Base-by-base conservation (phyloP, 257 asterid species). In the Eustoma russellianum region DNA sequence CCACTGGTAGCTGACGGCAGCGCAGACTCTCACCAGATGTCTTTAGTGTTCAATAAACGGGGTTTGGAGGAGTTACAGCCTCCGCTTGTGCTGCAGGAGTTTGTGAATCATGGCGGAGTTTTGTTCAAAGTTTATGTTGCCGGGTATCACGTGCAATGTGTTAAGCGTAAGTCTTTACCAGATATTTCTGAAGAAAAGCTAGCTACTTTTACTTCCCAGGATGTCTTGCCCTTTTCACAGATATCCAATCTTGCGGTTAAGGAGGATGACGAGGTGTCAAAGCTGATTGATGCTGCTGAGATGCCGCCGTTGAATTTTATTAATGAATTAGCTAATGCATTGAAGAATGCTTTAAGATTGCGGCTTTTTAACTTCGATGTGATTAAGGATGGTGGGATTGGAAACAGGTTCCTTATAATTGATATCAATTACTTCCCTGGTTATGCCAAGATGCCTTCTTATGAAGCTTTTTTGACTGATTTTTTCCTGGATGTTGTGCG, bases 351-450 rank as follows among this genome's bases (percentile, higher is more conserved):
- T 47, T 52, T 88, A 74, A 66, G 68, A 34, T 73, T 88, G 81
- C 74, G 77, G 67, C 94, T 85, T 17, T 85, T 85, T 61, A 85
- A 85, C 75, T 85, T 85, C 48, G 97, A 88, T 70, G 71, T 88
- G 85, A 85, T 88, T 40, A 77, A 83, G 64, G 94, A 80, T 34
- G 62, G 63, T 61, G 62, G 71, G 45, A 69, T 16, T 38, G 77
- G 58, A 28, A 83, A 76, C 24, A 60, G 84, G 13, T 85, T 77
- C 74, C 87, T 83, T 24, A 74, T 85, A 13, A 83, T 88, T 19
- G 97, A 88, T 72, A 85, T 88, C 33, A 85, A 88, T 64, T 85
- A 82, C 82, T 83, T 88, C 55, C 97, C 97, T 0, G 95, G 95
- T 15, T 88, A 77, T 57, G 91, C 85, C 0, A 88, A 88, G 77